Evolutionary conservation across 2,329 filamentous ascomycete species (phyloP).

Genomic region (Verticillium dahliae): DNA sequence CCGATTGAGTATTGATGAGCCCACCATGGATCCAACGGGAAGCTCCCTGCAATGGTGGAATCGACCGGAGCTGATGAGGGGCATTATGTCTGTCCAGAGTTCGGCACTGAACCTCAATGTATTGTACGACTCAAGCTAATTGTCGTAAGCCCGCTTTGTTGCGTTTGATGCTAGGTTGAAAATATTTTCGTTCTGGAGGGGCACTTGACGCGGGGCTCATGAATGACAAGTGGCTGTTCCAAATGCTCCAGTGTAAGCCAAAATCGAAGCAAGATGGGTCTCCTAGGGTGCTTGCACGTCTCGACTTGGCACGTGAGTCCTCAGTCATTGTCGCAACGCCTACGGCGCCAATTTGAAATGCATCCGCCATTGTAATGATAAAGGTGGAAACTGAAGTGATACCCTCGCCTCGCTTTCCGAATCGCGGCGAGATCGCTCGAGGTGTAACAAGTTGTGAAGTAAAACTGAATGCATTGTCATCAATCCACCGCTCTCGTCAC

Average conservation of each 20-base stretch:
- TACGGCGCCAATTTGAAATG: not conserved
- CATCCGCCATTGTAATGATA: no score
- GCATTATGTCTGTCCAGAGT: not conserved
- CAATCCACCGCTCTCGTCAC: not conserved
- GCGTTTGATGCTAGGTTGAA: not conserved
- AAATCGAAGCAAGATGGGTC: no score
- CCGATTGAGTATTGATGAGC: no score
- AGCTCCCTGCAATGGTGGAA: not conserved
- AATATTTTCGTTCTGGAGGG: not conserved
- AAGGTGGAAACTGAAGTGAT: no score
- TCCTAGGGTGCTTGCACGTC: not conserved
- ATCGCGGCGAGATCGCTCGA: no score
- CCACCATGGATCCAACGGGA: no score
- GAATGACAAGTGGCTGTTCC: not conserved
- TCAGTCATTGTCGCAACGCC: not conserved
- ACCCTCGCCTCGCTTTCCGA: no score
- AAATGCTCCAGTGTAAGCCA: not conserved
- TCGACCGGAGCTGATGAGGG: not conserved
- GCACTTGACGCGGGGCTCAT: not conserved
- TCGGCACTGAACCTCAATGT: not conserved
- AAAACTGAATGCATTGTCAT: not conserved
- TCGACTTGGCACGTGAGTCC: not conserved
- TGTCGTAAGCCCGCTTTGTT: not conserved
- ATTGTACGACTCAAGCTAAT: not conserved
- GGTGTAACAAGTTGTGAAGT: no score